Conservation (phyloP, 768 basidiomycete species). For the Gloeopeniophorella convolvens region DNA sequence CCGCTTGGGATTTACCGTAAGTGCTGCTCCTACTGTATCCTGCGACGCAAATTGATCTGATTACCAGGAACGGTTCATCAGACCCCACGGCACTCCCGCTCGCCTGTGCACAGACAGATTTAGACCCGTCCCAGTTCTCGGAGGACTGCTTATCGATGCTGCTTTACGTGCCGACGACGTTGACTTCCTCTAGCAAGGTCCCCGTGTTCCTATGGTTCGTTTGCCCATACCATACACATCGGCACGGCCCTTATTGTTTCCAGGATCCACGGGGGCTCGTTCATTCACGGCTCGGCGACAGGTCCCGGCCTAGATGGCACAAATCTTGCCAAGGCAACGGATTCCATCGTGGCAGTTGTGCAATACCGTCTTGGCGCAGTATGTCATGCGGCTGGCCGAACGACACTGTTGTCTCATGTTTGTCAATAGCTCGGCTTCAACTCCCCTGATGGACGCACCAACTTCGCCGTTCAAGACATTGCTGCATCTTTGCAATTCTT, state of each 20-base stretch:
- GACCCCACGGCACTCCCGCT: conserved; percentile 54
- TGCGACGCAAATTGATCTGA: background rate
- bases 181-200: conserved; percentile 28
- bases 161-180: conserved; percentile 54
- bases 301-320: conserved; percentile 73
- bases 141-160: conserved; percentile 85
- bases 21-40: too few relatives aligned
- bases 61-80: conserved; percentile 41
- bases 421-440: conserved; percentile 62
- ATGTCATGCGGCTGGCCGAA: conserved; percentile 24
- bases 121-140: conserved; percentile 41
- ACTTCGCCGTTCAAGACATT: conserved; percentile 65
- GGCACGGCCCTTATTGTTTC: background rate
- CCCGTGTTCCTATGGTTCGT: conserved; percentile 60
- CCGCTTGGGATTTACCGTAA: conserved; percentile 61
- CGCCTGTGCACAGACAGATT: conserved; percentile 61
- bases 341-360: conserved; percentile 72
- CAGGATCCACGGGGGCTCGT: conserved; percentile 88
- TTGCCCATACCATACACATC: background rate
- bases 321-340: conserved; percentile 58
- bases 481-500: conserved; percentile 62
- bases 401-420: conserved; percentile 1
- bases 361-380: conserved; percentile 83
- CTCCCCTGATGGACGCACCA: conserved; percentile 61
- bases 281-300: conserved; percentile 62